Base-by-base conservation (phyloP, 768 basidiomycete species). In the Cystobasidium ongulense region DNA sequence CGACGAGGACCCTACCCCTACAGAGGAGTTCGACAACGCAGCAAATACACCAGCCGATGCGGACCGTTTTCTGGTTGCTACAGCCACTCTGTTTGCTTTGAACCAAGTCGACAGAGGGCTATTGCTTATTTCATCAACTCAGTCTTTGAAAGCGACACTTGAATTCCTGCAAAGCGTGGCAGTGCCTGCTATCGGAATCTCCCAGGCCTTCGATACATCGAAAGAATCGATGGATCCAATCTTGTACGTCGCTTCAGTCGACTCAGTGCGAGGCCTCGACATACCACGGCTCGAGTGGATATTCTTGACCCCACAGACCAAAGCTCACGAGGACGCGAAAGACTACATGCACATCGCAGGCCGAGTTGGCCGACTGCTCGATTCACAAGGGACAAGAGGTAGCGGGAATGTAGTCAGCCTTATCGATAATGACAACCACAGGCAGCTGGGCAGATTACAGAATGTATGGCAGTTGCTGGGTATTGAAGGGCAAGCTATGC, bases 231-330 rank as follows among this genome's bases (percentile, higher is more conserved):
- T n/a, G 27, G 57, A 59, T 59, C 11, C 57, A 5, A 27, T 59
- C 57, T 35, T 71, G 11, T 71, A 71, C 27, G 68, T 71, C 21
- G 36, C 21, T 29, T 54, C 68, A 18, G 68, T 59, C 3, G 68
- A 71, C 27, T 46, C 68, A 35, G 68, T 71, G n/a, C 52, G 68
- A 8, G 68, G 68, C 1, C 68, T 71, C 11, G 68, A 71, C 27
- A 59, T 71, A 11, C 54, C 68, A 13, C 7, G 8, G 21, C 68
- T 71, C 10, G 54, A 54, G 46, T 54, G 54, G 33, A 54, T 71
- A 53, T 71, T 71, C 68, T 25, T 71, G 33, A 46, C 54, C 2
- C 68, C 68, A 21, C 53, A 52, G 15, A 33, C 29, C 8, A 36
- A 25, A 43, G 57, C 57, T 59, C 57, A 59, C 11, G 5, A 61